A percentile compares a stretch with the other conserved stretches of the same genome.
Evolutionary conservation across 176 grass and related monocot genomes (phyloP).

Genomic region (Oryza punctata): DNA sequence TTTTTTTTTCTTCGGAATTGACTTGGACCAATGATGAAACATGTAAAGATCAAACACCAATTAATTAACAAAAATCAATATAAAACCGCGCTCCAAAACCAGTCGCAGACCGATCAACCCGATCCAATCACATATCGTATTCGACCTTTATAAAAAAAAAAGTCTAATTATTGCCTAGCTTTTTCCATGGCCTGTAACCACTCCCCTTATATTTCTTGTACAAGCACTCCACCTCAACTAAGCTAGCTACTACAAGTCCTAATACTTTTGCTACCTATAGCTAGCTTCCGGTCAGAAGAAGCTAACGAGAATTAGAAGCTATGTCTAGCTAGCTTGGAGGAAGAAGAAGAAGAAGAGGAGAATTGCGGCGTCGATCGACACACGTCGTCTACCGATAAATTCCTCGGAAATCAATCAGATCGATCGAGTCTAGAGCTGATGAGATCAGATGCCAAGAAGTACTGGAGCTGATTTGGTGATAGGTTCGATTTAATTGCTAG

Average conservation of each 20-base stretch:
- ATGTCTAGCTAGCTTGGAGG: not conserved
- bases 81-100: slow-evolving; percentile 17
- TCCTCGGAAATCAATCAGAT: not conserved
- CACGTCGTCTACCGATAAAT: not conserved
- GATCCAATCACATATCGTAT: slow-evolving; percentile 48
- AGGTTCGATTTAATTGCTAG: not conserved
- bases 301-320: slow-evolving; percentile 24
- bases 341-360: not conserved
- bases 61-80: not conserved
- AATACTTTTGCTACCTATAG: slow-evolving; percentile 14
- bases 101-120: not conserved
- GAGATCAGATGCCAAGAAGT: not conserved
- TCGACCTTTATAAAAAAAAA: slow-evolving; percentile 45
- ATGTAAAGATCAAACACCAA: not conserved
- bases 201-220: slow-evolving; percentile 68
- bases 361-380: not conserved
- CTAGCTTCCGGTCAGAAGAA: slow-evolving; percentile 43
- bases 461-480: slow-evolving; percentile 8
- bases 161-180: slow-evolving; percentile 51
- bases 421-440: not conserved
- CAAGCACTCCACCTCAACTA: slow-evolving; percentile 47
- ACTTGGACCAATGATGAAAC: slow-evolving; percentile 9
- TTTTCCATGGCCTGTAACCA: slow-evolving; percentile 61
- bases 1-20: not conserved
- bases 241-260: slow-evolving; percentile 39